A percentile compares a stretch with the other conserved stretches of the same genome.
Conservation (phyloP, 2,329 filamentous ascomycete genomes). For the Talaromyces sp. region DNA sequence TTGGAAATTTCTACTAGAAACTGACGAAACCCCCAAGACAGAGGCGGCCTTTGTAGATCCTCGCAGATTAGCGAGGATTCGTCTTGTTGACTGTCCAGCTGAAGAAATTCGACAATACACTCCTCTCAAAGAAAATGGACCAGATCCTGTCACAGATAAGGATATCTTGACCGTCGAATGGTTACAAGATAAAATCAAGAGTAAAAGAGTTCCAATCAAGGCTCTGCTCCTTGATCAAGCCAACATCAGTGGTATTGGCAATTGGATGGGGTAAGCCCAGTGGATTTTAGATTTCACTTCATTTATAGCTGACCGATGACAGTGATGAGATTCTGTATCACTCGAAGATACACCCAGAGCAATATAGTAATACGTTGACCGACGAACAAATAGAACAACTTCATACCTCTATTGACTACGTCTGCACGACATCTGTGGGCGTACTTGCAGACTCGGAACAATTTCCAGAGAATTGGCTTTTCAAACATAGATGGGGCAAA, state of each 20-base stretch:
- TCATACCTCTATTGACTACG: slow-evolving; percentile 68
- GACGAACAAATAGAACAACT: slow-evolving; percentile 68
- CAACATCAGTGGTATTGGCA: slow-evolving; percentile 87
- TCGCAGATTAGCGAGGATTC: slow-evolving; percentile 72
- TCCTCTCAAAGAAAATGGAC: slow-evolving; percentile 86
- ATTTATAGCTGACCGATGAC: slow-evolving; percentile 11
- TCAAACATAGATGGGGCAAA: slow-evolving; percentile 85
- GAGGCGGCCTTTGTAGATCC: slow-evolving; percentile 78
- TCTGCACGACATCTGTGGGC: slow-evolving; percentile 77
- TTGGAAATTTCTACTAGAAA: slow-evolving; percentile 78
- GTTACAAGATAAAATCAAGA: slow-evolving; percentile 65
- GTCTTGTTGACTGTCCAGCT: slow-evolving; percentile 76
- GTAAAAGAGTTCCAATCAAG: slow-evolving; percentile 82
- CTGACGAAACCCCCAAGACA: slow-evolving; percentile 59
- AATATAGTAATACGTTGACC: slow-evolving; percentile 79
- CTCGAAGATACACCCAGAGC: slow-evolving; percentile 83
- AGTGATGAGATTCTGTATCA: slow-evolving; percentile 89
- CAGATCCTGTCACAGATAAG: slow-evolving; percentile 82
- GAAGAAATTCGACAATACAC: slow-evolving; percentile 70
- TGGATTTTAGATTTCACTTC: neutral
- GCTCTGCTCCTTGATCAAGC: slow-evolving; percentile 82
- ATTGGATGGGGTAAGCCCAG: slow-evolving; percentile 74
- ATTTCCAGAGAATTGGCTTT: slow-evolving; percentile 85
- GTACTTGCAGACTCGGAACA: slow-evolving; percentile 74
- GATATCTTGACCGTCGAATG: slow-evolving; percentile 73